Evolutionary conservation across 2,329 filamentous ascomycete genomes (phyloP).

Genomic region (Diaporthe velutina): DNA sequence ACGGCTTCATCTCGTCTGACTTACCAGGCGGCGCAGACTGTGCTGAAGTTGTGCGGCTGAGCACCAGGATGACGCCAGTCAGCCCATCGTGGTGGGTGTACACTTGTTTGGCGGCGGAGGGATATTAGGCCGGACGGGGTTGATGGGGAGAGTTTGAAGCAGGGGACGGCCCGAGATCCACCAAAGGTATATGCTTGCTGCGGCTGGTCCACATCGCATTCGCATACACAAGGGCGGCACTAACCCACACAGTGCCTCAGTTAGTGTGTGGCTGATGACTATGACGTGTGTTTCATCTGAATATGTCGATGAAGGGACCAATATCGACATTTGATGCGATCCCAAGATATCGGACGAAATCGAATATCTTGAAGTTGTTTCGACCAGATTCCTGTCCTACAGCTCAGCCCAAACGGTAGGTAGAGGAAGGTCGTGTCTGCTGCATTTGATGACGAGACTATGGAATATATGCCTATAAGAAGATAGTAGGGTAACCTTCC

Average conservation of each 20-base stretch:
- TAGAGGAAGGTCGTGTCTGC: no score
- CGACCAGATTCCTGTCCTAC: no score
- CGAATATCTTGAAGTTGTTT: neutral
- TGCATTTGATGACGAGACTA: no score
- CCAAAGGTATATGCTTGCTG: neutral
- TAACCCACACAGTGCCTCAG: no score
- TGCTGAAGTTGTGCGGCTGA: neutral
- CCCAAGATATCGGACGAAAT: neutral
- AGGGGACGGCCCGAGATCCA: neutral
- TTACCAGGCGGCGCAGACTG: neutral
- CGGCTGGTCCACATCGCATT: neutral
- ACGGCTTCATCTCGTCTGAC: constrained; percentile 28
- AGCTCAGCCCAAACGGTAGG: no score
- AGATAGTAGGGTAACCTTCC: no score
- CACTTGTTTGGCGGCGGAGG: constrained; percentile 16
- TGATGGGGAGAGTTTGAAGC: neutral
- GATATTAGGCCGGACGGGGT: constrained; percentile 22
- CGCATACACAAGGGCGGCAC: neutral
- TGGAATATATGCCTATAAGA: no score
- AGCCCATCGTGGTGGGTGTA: neutral
- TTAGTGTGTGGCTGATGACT: neutral
- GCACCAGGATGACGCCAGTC: constrained; percentile 9
- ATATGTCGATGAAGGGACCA: no score
- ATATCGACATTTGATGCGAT: neutral
- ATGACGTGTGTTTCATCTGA: neutral